A percentile compares a stretch with the other conserved stretches of the same genome.
These are phyloP conservation scores for Apiotrichum akiyoshidainum DNA, from an alignment of 1,284 basidiomycete species.

Conservation along the genomic window DNA sequence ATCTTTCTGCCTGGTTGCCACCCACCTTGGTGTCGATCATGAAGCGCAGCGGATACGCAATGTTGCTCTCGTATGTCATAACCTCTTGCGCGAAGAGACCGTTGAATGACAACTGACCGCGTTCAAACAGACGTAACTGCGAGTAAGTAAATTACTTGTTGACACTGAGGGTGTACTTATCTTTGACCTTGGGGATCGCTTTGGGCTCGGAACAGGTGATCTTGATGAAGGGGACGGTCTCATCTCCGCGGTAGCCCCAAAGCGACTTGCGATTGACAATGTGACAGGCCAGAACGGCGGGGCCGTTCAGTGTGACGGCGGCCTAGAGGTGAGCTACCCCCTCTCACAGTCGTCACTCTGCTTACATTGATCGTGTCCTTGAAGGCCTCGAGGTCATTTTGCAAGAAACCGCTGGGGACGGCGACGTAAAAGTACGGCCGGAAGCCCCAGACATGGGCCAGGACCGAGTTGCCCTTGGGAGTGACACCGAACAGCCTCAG, in stretches of 20 bases:
- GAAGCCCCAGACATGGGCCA: conserved; percentile 75
- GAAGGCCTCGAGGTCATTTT: conserved; percentile 65
- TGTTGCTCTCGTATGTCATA: conserved; percentile 88
- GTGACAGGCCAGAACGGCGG: conserved; percentile 60
- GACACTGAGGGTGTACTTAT: conserved; percentile 59
- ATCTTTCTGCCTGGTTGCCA: not conserved
- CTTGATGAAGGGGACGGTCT: conserved; percentile 74
- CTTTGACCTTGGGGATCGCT: conserved; percentile 78
- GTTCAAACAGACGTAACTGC: conserved; percentile 75
- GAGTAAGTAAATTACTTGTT: conserved; percentile 19
- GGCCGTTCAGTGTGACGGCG: conserved; percentile 33
- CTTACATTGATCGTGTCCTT: conserved; percentile 69
- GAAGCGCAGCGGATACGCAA: conserved; percentile 80
- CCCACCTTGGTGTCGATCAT: conserved; percentile 90
- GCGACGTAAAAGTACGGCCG: conserved; percentile 87
- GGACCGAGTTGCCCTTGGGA: conserved; percentile 78
- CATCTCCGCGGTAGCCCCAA: conserved; percentile 83
- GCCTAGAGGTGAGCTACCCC: conserved; percentile 15
- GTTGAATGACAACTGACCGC: conserved; percentile 71
- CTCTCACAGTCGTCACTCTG: conserved; percentile 33
- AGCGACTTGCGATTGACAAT: conserved; percentile 68
- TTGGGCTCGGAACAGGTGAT: conserved; percentile 70
- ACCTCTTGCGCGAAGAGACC: conserved; percentile 61
- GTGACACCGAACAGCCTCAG: conserved; percentile 86
- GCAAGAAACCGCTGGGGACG: conserved; percentile 73